phyloP scores from a whole-genome alignment of 2,329 filamentous ascomycete species.

The Fusarium falciforme region DNA sequence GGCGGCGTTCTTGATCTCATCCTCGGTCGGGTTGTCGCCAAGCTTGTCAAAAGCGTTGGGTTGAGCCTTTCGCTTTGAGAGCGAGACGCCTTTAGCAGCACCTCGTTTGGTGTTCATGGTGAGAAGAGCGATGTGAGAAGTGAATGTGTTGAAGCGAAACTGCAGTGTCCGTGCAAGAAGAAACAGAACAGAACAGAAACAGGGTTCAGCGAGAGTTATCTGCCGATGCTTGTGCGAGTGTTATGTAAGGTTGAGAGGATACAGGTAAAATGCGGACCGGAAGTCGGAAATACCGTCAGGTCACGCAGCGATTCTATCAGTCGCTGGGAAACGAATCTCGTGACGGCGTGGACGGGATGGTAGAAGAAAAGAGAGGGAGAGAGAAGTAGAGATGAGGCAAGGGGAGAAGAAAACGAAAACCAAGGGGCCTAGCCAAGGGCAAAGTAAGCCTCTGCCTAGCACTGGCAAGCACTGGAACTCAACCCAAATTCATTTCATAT shows the following conservation, averaged over 20 bases:
- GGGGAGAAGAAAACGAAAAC: neutral
- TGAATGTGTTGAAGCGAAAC: conserved; percentile 1
- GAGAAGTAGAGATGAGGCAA: neutral
- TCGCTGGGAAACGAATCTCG: neutral
- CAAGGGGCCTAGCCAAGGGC: neutral
- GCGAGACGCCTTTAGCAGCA: conserved; percentile 46
- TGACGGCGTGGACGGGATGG: neutral
- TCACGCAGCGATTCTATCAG: neutral
- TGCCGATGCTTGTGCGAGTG: conserved; percentile 18
- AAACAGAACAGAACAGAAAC: neutral
- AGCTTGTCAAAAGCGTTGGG: conserved; percentile 51
- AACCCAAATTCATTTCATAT: neutral
- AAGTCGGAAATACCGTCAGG: conserved; percentile 1
- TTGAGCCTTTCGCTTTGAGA: conserved; percentile 49
- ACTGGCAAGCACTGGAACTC: neutral
- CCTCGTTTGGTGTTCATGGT: conserved; percentile 48
- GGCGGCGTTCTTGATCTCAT: conserved; percentile 51
- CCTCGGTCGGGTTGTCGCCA: conserved; percentile 48
- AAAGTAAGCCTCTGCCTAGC: conserved; percentile 2
- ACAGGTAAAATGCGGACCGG: neutral
- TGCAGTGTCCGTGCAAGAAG: neutral
- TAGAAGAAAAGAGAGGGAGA: neutral
- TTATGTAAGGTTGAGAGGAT: conserved; percentile 11
- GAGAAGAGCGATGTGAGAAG: neutral
- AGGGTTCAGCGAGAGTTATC: neutral